Evolutionary conservation across 2,329 filamentous ascomycete genomes (phyloP).

Genomic region (Plenodomus tracheiphilus): DNA sequence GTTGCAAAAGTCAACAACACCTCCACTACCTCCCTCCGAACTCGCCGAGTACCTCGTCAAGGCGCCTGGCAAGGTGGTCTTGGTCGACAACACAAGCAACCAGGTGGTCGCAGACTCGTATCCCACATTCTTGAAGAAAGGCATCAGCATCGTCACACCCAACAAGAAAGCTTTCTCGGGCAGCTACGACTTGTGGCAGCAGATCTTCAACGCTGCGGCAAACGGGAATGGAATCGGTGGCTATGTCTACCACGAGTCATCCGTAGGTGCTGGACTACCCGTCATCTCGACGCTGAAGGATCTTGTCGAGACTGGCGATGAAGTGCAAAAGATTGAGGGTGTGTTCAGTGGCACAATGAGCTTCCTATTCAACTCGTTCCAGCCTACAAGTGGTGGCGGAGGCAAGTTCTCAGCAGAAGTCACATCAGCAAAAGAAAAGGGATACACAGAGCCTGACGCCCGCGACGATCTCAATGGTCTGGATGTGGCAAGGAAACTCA

Average conservation of each 20-base stretch:
- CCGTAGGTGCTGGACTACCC: slow-evolving; percentile 89
- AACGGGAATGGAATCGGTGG: slow-evolving; percentile 66
- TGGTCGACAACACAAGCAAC: slow-evolving; percentile 96
- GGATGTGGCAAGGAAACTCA: slow-evolving; percentile 93
- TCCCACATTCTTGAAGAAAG: slow-evolving; percentile 76
- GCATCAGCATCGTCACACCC: slow-evolving; percentile 89
- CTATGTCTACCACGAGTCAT: slow-evolving; percentile 92
- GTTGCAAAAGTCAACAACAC: slow-evolving; percentile 65
- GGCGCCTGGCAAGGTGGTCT: slow-evolving; percentile 75
- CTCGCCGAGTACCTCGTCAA: slow-evolving; percentile 76
- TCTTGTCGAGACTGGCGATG: slow-evolving; percentile 89
- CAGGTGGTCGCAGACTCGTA: slow-evolving; percentile 83
- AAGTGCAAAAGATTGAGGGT: slow-evolving; percentile 89
- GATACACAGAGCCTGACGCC: slow-evolving; percentile 89
- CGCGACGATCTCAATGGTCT: slow-evolving; percentile 85
- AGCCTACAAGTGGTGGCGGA: slow-evolving; percentile 73
- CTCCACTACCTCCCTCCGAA: slow-evolving; percentile 69
- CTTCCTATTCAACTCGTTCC: slow-evolving; percentile 97
- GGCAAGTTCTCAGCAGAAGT: slow-evolving; percentile 92
- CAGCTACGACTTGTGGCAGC: slow-evolving; percentile 77
- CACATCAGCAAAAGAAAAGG: slow-evolving; percentile 85
- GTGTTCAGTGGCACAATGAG: slow-evolving; percentile 98
- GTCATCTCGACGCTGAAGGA: slow-evolving; percentile 93
- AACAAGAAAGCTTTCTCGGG: slow-evolving; percentile 99
- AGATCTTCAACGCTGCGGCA: slow-evolving; percentile 77